phyloP scores from a whole-genome alignment of 495 filamentous ascomycete genomes.

The Thozetella sp. region DNA sequence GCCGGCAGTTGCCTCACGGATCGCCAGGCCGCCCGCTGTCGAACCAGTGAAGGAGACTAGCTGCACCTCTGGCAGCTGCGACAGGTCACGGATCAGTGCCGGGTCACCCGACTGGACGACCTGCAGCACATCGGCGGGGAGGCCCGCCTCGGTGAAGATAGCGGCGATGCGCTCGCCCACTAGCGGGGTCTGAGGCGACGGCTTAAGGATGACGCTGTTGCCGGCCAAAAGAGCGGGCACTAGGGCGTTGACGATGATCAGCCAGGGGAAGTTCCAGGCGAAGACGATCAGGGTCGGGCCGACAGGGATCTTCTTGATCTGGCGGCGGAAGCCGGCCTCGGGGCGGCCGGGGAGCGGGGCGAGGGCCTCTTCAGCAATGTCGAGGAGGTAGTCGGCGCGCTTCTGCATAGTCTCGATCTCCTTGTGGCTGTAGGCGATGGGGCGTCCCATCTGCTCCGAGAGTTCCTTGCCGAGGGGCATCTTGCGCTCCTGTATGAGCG shows the following conservation, averaged over 20 bases:
- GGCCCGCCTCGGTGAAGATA: conserved; percentile 71
- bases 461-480: conserved; percentile 75
- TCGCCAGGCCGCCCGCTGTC: conserved; percentile 72
- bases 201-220: conserved; percentile 84
- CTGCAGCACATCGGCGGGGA: conserved; percentile 75
- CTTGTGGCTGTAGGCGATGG: conserved; percentile 75
- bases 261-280: conserved; percentile 87
- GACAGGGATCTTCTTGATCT: conserved; percentile 74
- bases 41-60: conserved; percentile 85
- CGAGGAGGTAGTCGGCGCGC: conserved; percentile 73
- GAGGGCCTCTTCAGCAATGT: conserved; percentile 66
- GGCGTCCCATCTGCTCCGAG: conserved; percentile 86
- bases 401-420: conserved; percentile 77
- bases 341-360: conserved; percentile 70
- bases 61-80: conserved; percentile 64
- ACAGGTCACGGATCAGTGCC: conserved; percentile 61
- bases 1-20: conserved; percentile 76
- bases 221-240: conserved; percentile 80
- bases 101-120: conserved; percentile 78
- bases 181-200: conserved; percentile 84
- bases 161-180: conserved; percentile 74
- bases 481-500: conserved; percentile 62
- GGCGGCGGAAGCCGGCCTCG: conserved; percentile 78
- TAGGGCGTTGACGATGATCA: conserved; percentile 81
- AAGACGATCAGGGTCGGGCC: conserved; percentile 79